Evolutionary conservation across 371 early-diverging fungal species (phyloP).

Genomic region (Nosema granulosis): DNA sequence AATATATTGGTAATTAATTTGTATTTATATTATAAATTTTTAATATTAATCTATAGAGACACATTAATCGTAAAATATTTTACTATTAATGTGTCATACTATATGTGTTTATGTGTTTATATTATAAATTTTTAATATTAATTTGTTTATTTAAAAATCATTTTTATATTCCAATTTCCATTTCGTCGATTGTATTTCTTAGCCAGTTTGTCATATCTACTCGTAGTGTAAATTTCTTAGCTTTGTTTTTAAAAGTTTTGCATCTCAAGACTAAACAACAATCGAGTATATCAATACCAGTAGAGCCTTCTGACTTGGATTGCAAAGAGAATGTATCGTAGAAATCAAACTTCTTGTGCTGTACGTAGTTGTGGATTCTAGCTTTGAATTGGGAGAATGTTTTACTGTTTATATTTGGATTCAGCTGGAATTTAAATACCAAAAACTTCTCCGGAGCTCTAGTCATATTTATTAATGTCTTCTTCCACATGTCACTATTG

Average conservation of each 20-base stretch:
- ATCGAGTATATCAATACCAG: conserved; percentile 54
- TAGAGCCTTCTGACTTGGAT: conserved; percentile 44
- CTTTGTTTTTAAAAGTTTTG: conserved; percentile 60
- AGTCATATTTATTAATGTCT: conserved; percentile 65
- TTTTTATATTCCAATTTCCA: conserved; percentile 18
- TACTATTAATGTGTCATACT: too few relatives aligned
- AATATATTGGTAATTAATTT: too few relatives aligned
- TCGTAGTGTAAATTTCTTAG: conserved; percentile 63
- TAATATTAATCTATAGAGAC: too few relatives aligned
- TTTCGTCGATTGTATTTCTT: conserved; percentile 36
- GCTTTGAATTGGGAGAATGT: conserved; percentile 55
- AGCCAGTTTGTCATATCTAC: conserved; percentile 62
- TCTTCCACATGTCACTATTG: conserved; percentile 64
- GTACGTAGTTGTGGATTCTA: conserved; percentile 58
- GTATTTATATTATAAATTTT: too few relatives aligned
- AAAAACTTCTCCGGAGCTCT: conserved; percentile 66
- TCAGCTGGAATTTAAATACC: conserved; percentile 59
- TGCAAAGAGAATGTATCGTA: conserved; percentile 63
- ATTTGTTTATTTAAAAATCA: neutral
- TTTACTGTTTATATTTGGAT: conserved; percentile 37
- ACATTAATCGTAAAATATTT: too few relatives aligned
- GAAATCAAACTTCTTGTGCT: conserved; percentile 55
- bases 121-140: neutral
- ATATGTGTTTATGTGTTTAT: neutral
- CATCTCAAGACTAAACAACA: conserved; percentile 59